Conservation (phyloP, 2,329 filamentous ascomycete genomes). For the Colletotrichum abscissum region DNA sequence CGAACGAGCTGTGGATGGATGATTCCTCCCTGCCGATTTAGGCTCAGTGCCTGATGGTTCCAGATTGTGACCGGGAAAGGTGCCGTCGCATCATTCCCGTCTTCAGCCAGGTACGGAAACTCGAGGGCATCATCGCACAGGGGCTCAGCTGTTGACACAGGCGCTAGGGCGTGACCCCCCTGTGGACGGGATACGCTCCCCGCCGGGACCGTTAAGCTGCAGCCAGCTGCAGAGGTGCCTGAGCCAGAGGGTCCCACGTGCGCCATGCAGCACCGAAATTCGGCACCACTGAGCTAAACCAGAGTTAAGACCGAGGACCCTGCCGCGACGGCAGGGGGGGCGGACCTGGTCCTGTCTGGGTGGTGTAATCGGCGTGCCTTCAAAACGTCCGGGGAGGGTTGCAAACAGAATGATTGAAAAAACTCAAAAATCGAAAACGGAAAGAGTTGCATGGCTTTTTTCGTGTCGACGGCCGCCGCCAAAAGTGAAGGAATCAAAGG, state of each 20-base stretch:
- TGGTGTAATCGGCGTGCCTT: constrained; percentile 9
- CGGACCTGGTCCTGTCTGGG: neutral
- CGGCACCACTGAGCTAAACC: constrained; percentile 26
- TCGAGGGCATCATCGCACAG: constrained; percentile 24
- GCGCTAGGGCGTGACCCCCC: constrained; percentile 5
- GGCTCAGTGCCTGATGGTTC: constrained; percentile 8
- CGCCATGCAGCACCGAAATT: constrained; percentile 34
- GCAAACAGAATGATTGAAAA: constrained; percentile 21
- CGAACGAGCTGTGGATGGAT: neutral
- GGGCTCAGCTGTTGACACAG: constrained; percentile 21
- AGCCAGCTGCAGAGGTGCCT: constrained; percentile 33
- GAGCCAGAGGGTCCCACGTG: constrained; percentile 33
- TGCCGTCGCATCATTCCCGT: neutral
- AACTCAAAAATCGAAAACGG: constrained; percentile 32
- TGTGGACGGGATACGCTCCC: constrained; percentile 24
- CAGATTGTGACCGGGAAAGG: neutral
- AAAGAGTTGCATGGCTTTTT: constrained; percentile 19
- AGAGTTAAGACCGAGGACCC: constrained; percentile 11
- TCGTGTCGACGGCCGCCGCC: constrained; percentile 11
- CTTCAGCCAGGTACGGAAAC: constrained; percentile 7
- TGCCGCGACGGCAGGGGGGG: constrained; percentile 25
- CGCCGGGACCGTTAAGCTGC: constrained; percentile 17
- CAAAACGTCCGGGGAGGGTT: constrained; percentile 31
- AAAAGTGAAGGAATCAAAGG: constrained; percentile 15
- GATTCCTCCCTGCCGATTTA: constrained; percentile 1